phyloP scores from a whole-genome alignment of 768 basidiomycete species.

The Grammothele lineata region DNA sequence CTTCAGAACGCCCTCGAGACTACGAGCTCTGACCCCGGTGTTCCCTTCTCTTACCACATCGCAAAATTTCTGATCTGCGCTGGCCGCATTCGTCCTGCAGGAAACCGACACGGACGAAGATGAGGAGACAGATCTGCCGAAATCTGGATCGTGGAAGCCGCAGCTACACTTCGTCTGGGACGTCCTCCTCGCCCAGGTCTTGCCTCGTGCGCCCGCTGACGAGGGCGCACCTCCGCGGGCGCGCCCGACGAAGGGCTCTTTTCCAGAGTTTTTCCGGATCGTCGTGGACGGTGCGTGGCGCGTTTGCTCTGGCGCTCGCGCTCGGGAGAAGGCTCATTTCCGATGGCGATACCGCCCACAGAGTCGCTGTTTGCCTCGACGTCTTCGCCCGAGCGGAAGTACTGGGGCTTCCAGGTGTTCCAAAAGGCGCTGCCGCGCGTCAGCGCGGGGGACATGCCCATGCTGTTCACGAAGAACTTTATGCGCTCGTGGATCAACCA shows the following conservation, averaged over 20 bases:
- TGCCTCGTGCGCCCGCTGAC: conserved; percentile 35
- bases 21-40: too few species aligned
- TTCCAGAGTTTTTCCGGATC: conserved; percentile 87
- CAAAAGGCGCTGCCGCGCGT: conserved; percentile 71
- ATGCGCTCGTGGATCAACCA: conserved; percentile 98
- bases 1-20: too few species aligned
- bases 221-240: conserved; percentile 13
- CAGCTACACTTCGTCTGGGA: conserved; percentile 93
- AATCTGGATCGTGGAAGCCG: conserved; percentile 75
- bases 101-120: conserved; percentile 41
- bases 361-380: conserved; percentile 84
- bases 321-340: neutral
- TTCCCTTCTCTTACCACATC: conserved; percentile 12
- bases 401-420: conserved; percentile 95
- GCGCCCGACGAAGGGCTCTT: conserved; percentile 48
- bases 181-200: conserved; percentile 69
- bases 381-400: conserved; percentile 84
- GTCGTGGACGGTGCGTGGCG: conserved; percentile 75
- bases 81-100: conserved; percentile 29
- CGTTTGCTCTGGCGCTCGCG: neutral
- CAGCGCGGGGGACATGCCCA: conserved; percentile 61
- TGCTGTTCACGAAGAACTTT: conserved; percentile 91
- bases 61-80: neutral
- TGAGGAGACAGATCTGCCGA: conserved; percentile 38
- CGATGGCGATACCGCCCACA: conserved; percentile 34